Base-by-base conservation (phyloP, 306 rosid genomes). In the Styphnolobium japonicum region DNA sequence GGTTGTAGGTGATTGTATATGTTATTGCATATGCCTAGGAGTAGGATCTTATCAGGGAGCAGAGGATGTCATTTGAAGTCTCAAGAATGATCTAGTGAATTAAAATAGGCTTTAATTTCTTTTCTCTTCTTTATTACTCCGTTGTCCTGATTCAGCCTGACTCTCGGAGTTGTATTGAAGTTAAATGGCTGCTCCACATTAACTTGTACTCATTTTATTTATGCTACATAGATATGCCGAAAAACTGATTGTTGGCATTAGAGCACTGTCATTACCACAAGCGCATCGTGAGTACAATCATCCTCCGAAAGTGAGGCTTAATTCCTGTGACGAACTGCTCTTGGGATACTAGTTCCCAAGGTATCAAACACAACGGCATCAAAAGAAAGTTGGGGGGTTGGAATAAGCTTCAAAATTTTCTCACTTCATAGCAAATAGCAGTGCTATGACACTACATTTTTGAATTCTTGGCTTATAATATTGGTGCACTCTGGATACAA, bases 1-100 rank as follows among this genome's bases (percentile, higher is more conserved):
- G 85, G 86, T 90, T 83, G 84, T 60, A 71, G 89, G 81, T 51
- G 58, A 49, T 45, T 87, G 85, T 86, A 82, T 71, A 86, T 84
- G 85, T 71, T 65, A 39, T 80, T 81, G 73, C 82, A 67, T 49
- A 82, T 75, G 82, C 82, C 33, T 78, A 79, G 85, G 73, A 75
- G 78, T 82, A 49, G 85, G 84, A 81, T 75, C 42, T 80, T 49
- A 75, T 64, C 43, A 64, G 49, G 71, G 69, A 79, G 75, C 81
- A 71, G 65, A 57, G 60, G 58, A 46, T 75, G 71, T 73, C 61
- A 52, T 49, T 53, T 21, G 16, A 67, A 60, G 58, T 64, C 79
- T 76, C 76, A 64, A 40, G 66, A 63, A 60, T 52, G 36, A 80
- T 72, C 34, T 19, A 56, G 76, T 36, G 56, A 72, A 70, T 77